Evolutionary conservation across 257 asterid species (phyloP).

Genomic region (Lantana camara): DNA sequence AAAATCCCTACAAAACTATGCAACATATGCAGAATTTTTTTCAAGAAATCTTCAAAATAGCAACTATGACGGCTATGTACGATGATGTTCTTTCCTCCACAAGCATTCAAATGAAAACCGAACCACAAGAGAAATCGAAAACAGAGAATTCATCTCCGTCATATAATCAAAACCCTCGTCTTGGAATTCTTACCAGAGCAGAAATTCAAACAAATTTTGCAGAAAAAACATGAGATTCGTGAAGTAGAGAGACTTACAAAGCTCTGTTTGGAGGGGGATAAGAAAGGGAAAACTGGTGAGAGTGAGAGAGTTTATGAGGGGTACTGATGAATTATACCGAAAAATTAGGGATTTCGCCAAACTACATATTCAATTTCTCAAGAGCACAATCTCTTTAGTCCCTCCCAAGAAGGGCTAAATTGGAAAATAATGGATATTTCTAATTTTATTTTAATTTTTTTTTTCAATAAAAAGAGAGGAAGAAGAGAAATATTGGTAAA

Average conservation of each 20-base stretch:
- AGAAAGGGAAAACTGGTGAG: not conserved
- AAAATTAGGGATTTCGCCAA: slow-evolving; percentile 28
- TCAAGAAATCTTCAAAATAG: not conserved
- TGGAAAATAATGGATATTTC: too few relatives aligned
- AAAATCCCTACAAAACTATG: too few relatives aligned
- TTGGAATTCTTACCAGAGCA: not conserved
- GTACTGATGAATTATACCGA: slow-evolving; percentile 9
- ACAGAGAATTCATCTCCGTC: slow-evolving; percentile 41
- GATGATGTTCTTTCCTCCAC: slow-evolving; percentile 19
- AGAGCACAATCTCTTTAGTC: slow-evolving; percentile 23
- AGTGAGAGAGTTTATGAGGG: not conserved
- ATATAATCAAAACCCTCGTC: slow-evolving; percentile 25
- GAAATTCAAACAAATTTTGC: not conserved
- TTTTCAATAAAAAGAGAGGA: not conserved
- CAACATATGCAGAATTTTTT: not conserved
- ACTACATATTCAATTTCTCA: slow-evolving; percentile 24
- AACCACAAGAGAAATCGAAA: slow-evolving; percentile 59
- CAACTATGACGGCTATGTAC: not conserved
- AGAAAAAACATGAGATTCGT: not conserved
- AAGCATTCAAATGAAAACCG: slow-evolving; percentile 39
- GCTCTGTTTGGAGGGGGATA: slow-evolving; percentile 13
- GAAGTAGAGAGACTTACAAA: not conserved
- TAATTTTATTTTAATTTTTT: too few relatives aligned
- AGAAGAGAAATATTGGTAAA: not conserved
- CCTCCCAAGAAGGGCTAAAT: slow-evolving; percentile 23